Evolutionary conservation across 2,329 filamentous ascomycete species (phyloP), one percentile per base, ranked within the genome.

Genomic region (Pyricularia pennisetigena): DNA sequence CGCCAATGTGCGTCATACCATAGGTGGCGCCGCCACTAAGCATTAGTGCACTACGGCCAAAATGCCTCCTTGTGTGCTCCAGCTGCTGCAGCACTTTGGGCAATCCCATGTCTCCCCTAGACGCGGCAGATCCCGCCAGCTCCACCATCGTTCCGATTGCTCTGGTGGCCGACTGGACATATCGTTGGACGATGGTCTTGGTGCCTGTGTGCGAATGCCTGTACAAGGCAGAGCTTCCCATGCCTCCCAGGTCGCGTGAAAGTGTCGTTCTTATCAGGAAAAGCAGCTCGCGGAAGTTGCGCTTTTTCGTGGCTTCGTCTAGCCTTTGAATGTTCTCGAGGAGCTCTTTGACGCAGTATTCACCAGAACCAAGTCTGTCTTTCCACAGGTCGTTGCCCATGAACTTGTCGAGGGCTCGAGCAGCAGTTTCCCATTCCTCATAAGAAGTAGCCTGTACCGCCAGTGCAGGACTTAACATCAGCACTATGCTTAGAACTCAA

Each of bases 1-100:
- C 93, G 1, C 93, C 93, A 68, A 97, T 90, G 76, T 97, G 93
- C 69, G 91, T 91, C 91, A 97, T 96, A 59, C 93, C 93, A 78
- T 96, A 93, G 0, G 93, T 95, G 1, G 90, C 93, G 2, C 93
- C 93, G 8, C 93, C 93, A 4, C 93, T 96, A 10, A 97, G 81
- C 10, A 96, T 82, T 66, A 97, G 80, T 0, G 92, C 93, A 71
- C 90, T 95, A 70, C 93, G 85, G n/a, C 93, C 93, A 74, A 93
- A 96, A 49, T 91, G 90, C 74, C 94, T 91, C 57, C 92, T 86
- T 1, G 91, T 86, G 68, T 87, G 86, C 64, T 94, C 78, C 71
- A 95, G 82, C 68, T 88, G 86, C 68, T 94, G 90, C 6, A 93
- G 81, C 4, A 87, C 74, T 65, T 84, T 83, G 28, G 80, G 85